Conservation (phyloP, 73 alveolate genomes). For the Symbiodinium natans region DNA sequence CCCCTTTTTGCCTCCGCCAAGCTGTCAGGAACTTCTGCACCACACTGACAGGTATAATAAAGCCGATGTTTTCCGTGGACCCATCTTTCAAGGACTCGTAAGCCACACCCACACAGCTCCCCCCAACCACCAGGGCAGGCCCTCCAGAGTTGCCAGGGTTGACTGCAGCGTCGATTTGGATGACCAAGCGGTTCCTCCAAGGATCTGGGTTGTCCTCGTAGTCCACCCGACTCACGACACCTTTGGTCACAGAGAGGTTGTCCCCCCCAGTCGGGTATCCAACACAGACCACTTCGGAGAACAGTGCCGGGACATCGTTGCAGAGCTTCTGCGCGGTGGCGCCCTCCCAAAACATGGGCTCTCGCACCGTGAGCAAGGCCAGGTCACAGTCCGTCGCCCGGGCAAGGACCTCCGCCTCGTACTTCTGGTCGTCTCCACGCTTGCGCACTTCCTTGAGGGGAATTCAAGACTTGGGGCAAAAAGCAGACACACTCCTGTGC, state of each 20-base stretch:
- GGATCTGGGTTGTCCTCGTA: slow-evolving; percentile 59
- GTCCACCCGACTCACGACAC: slow-evolving; percentile 72
- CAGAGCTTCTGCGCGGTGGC: slow-evolving; percentile 55
- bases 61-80: slow-evolving; percentile 82
- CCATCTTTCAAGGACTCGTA: slow-evolving; percentile 82
- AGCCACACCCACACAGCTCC: slow-evolving; percentile 41
- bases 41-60: slow-evolving; percentile 86
- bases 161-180: slow-evolving; percentile 82
- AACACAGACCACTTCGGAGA: slow-evolving; percentile 79
- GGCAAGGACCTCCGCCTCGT: slow-evolving; percentile 82
- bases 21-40: slow-evolving; percentile 78
- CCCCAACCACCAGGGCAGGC: slow-evolving; percentile 65
- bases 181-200: slow-evolving; percentile 65
- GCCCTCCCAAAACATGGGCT: slow-evolving; percentile 47
- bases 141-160: slow-evolving; percentile 93
- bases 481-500: no score
- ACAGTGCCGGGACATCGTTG: slow-evolving; percentile 86
- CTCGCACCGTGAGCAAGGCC: slow-evolving; percentile 77
- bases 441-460: slow-evolving; percentile 63
- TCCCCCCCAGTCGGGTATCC: slow-evolving; percentile 91
- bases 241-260: slow-evolving; percentile 77
- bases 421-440: slow-evolving; percentile 90
- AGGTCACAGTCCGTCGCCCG: slow-evolving; percentile 87
- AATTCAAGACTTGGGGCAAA: no score
- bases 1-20: slow-evolving; percentile 41